Percentiles rank a stretch among this genome's conserved stretches.
Conservation (phyloP, 148 eudicot species). For the Dysphania ambrosioides region DNA sequence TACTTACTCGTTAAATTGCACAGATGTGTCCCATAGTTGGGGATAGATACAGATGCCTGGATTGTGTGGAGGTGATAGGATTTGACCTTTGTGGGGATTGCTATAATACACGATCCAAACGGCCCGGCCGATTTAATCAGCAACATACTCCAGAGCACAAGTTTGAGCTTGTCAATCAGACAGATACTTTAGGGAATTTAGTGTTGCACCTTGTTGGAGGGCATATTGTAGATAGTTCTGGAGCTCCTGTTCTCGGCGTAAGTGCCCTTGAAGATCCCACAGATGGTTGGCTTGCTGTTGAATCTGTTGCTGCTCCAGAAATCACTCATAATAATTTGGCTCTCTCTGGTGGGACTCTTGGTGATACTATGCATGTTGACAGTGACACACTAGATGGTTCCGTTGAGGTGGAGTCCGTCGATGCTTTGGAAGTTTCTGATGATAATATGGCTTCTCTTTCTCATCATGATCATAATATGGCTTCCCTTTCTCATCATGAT, state of each 20-base stretch:
- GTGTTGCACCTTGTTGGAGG: conserved; percentile 32
- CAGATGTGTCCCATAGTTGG: conserved; percentile 80
- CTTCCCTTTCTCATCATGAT: no score
- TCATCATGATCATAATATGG: no score
- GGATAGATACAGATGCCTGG: conserved; percentile 62
- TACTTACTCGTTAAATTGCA: conserved; percentile 5
- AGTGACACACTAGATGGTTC: conserved; percentile 14
- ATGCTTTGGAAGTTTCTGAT: conserved; percentile 12
- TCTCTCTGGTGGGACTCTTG: not conserved
- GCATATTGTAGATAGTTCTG: conserved; percentile 27
- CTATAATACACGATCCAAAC: conserved; percentile 57
- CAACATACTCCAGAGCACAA: conserved; percentile 66
- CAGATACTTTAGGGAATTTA: not conserved
- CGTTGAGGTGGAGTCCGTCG: conserved; percentile 3
- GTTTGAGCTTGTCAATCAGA: conserved; percentile 38
- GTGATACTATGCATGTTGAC: conserved; percentile 5
- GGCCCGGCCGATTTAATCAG: conserved; percentile 79
- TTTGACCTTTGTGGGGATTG: conserved; percentile 80
- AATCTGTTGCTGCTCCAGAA: conserved; percentile 11
- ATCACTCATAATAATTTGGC: conserved; percentile 15
- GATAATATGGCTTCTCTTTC: conserved; percentile 6
- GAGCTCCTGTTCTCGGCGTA: conserved; percentile 26
- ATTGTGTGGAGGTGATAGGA: conserved; percentile 59
- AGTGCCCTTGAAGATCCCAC: conserved; percentile 31
- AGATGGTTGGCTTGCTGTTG: conserved; percentile 32